A percentile compares a stretch with the other conserved stretches of the same genome.
These are phyloP conservation scores for Aspergillus sp. DNA, from an alignment of 2,329 filamentous ascomycete genomes.

Conservation along the genomic window DNA sequence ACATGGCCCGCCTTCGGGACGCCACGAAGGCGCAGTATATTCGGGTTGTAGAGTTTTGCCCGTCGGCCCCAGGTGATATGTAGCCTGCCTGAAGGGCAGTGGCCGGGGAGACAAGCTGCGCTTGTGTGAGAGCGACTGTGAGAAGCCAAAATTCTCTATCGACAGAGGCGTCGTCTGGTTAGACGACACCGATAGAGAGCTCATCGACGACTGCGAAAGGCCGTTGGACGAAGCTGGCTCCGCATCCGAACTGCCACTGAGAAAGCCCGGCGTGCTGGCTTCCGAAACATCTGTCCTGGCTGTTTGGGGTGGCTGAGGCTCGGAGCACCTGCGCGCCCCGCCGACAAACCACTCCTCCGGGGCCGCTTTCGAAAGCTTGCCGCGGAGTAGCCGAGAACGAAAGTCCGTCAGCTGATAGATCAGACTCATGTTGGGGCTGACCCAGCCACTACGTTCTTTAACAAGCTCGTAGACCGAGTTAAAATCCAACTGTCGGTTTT, in stretches of 20 bases:
- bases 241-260: constrained; percentile 14
- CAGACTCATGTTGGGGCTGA: constrained; percentile 68
- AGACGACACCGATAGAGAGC: constrained; percentile 29
- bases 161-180: constrained; percentile 29
- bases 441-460: constrained; percentile 66
- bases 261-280: constrained; percentile 14
- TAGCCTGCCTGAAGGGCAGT: constrained; percentile 40
- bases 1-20: constrained; percentile 28
- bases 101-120: constrained; percentile 40
- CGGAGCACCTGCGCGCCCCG: constrained; percentile 31
- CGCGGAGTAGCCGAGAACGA: constrained; percentile 45
- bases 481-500: constrained; percentile 62
- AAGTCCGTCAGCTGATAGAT: constrained; percentile 70
- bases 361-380: constrained; percentile 32
- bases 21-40: constrained; percentile 20
- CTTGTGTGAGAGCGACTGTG: constrained; percentile 32
- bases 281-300: constrained; percentile 14
- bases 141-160: constrained; percentile 25
- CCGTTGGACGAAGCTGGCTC: constrained; percentile 22
- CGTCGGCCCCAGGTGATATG: constrained; percentile 13
- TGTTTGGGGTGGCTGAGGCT: constrained; percentile 31
- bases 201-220: constrained; percentile 28
- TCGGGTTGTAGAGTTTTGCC: constrained; percentile 23
- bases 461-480: constrained; percentile 66
- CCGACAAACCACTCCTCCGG: constrained; percentile 40